Base-by-base conservation (phyloP, 192 early-diverging fungal species). In the Mortierella claussenii region DNA sequence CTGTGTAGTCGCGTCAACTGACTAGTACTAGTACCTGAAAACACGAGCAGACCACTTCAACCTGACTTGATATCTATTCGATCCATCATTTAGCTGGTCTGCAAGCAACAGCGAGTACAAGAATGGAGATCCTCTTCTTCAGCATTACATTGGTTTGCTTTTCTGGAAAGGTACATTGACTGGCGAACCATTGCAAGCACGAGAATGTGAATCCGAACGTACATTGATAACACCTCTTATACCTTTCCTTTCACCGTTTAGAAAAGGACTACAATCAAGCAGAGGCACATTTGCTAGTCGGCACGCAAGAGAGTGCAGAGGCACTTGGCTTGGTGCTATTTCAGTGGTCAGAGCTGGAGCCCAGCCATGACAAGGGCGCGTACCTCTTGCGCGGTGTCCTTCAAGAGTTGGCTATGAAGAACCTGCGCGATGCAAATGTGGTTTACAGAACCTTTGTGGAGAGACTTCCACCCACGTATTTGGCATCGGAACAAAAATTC, bases 231-330 rank as follows among this genome's bases (percentile, higher is more conserved):
- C n/a, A n/a, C n/a, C n/a, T n/a, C n/a, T n/a, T n/a, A n/a, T n/a
- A n/a, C n/a, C n/a, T n/a, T n/a, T n/a, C n/a, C n/a, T n/a, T n/a
- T n/a, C n/a, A n/a, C n/a, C n/a, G n/a, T n/a, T n/a, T 34, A 87
- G 93, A 93, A 46, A 85, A 83, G 37, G 78, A 87, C 49, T 96
- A 92, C 66, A 81, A 81, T 60, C 87, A 92, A 51, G 95, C 96
- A 45, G 96, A 98, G 70, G 70, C 80, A 56, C 96, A 98, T 79
- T 91, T 95, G 44, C 54, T 95, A 42, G 87, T 94, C 26, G 96
- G 96, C 42, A 93, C 92, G 9, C 46, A 88, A 17, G 94, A 95
- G 62, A 94, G 93, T 65, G 93, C 91, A 18, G 80, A 83, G 56
- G 83, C 89, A 21, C 68, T 90, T 15, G 96, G 90, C 1, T 70